Evolutionary conservation across 352 stramenopile species (phyloP).

Genomic region (Globisporangium nagaii): DNA sequence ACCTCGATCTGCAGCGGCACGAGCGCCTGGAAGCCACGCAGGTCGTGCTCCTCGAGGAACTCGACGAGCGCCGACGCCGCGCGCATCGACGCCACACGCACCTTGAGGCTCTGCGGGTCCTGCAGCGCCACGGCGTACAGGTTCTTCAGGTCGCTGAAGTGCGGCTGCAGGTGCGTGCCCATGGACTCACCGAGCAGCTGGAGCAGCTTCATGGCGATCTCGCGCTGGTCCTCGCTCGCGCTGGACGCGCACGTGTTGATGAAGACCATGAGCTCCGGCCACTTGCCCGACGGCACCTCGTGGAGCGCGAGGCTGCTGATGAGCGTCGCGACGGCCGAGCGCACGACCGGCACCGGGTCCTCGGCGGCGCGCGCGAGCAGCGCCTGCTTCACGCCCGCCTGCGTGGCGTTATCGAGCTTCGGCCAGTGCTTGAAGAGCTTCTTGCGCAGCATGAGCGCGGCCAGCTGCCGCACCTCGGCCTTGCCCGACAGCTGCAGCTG

Average conservation of each 20-base stretch:
- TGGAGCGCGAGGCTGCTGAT: slow-evolving; percentile 81
- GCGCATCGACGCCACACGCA: slow-evolving; percentile 78
- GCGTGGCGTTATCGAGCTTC: slow-evolving; percentile 80
- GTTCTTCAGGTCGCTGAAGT: slow-evolving; percentile 79
- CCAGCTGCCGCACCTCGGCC: slow-evolving; percentile 87
- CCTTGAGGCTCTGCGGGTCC: slow-evolving; percentile 76
- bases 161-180: slow-evolving; percentile 75
- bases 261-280: slow-evolving; percentile 93
- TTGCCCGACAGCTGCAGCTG: slow-evolving; percentile 80
- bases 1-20: slow-evolving; percentile 84
- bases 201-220: slow-evolving; percentile 93
- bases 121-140: slow-evolving; percentile 68
- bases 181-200: slow-evolving; percentile 92
- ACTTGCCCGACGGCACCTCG: slow-evolving; percentile 69
- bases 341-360: slow-evolving; percentile 87
- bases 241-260: slow-evolving; percentile 87
- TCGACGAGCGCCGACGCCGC: slow-evolving; percentile 74
- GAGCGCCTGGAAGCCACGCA: slow-evolving; percentile 65
- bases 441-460: slow-evolving; percentile 92
- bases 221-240: slow-evolving; percentile 76
- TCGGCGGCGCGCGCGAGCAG: slow-evolving; percentile 80
- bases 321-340: slow-evolving; percentile 76
- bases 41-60: slow-evolving; percentile 74
- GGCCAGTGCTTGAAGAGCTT: slow-evolving; percentile 92
- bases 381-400: slow-evolving; percentile 83